These are phyloP conservation scores for Rhododendron kiyosumense DNA, from an alignment of 148 eudicot species.

Conservation along the genomic window DNA sequence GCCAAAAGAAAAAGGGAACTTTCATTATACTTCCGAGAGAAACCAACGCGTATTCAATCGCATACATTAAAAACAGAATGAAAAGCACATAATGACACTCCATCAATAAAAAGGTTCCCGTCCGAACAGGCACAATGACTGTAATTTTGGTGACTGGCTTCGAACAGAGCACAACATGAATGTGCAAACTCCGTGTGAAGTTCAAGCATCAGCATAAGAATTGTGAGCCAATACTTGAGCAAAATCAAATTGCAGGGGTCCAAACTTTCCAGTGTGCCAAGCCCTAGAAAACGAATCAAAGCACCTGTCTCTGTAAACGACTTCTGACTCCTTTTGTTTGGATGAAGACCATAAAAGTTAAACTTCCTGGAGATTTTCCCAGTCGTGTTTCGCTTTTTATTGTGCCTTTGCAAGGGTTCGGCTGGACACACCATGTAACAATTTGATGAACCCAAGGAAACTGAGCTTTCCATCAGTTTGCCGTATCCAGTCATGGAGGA, in stretches of 20 bases:
- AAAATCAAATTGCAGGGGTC: not conserved
- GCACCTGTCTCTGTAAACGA: not conserved
- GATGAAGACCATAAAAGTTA: not conserved
- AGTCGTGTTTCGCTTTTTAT: constrained; percentile 5
- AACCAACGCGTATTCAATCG: not conserved
- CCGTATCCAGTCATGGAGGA: constrained; percentile 55
- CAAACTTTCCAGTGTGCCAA: not conserved
- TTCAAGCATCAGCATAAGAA: not conserved
- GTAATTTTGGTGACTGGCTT: not conserved
- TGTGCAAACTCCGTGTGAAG: not conserved
- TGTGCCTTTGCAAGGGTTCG: constrained; percentile 27
- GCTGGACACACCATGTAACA: constrained; percentile 44
- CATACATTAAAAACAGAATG: not conserved
- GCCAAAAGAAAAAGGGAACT: not conserved
- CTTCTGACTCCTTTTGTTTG: not conserved
- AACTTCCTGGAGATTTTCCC: not conserved
- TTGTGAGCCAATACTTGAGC: not conserved
- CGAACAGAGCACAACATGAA: not conserved
- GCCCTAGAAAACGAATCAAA: not conserved
- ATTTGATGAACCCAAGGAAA: constrained; percentile 51
- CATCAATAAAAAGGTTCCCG: not conserved
- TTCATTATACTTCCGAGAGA: not conserved
- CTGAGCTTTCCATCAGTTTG: constrained; percentile 60
- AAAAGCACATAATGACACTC: not conserved
- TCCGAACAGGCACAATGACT: not conserved